Evolutionary conservation across 2,329 filamentous ascomycete species (phyloP).

Genomic region (Apiospora marii): DNA sequence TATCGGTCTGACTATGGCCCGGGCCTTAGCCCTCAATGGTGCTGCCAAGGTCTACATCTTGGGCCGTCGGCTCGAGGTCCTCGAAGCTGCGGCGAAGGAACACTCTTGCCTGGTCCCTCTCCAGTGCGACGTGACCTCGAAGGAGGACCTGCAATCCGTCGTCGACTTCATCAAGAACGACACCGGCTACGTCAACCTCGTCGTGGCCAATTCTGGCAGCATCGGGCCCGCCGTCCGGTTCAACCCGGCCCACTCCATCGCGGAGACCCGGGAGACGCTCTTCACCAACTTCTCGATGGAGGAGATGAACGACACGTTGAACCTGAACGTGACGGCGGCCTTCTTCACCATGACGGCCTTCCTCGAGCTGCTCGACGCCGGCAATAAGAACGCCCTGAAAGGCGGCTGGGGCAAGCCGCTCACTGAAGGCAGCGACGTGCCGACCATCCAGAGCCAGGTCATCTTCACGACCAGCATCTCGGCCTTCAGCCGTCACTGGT

Average conservation of each 20-base stretch:
- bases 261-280: not conserved
- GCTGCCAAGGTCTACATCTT: constrained; percentile 66
- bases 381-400: constrained; percentile 52
- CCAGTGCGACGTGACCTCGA: constrained; percentile 69
- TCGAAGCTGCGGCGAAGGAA: constrained; percentile 55
- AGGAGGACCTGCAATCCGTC: constrained; percentile 64
- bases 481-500: constrained; percentile 33
- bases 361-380: constrained; percentile 70
- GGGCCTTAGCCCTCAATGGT: constrained; percentile 62
- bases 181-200: constrained; percentile 67
- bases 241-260: constrained; percentile 1
- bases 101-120: constrained; percentile 47
- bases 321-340: constrained; percentile 69
- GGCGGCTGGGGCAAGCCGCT: constrained; percentile 35
- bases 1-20: constrained; percentile 67
- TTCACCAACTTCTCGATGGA: constrained; percentile 50
- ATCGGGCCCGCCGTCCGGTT: constrained; percentile 58
- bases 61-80: constrained; percentile 58
- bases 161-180: constrained; percentile 62
- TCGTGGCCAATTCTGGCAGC: constrained; percentile 69
- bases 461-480: constrained; percentile 39
- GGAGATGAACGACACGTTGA: constrained; percentile 65
- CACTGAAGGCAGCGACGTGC: constrained; percentile 21
- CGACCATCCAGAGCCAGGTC: constrained; percentile 41
- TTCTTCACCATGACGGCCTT: constrained; percentile 75